Percentiles rank a stretch among this genome's conserved stretches.
Conservation (phyloP, 768 basidiomycete species). For the Pleurotus cornucopiae region DNA sequence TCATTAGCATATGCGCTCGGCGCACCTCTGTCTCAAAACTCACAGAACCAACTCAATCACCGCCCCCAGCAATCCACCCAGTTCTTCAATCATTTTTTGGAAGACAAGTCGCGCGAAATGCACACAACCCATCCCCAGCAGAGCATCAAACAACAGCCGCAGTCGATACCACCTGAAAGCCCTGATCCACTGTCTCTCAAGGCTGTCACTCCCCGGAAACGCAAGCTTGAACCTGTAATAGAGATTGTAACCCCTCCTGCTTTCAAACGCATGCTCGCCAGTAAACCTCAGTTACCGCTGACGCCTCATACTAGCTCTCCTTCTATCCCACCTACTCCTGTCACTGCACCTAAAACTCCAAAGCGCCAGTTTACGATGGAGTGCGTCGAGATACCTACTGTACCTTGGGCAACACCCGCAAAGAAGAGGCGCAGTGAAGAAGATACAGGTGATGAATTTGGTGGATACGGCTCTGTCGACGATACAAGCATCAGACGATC, state of each 20-base stretch:
- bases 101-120: constrained; percentile 47
- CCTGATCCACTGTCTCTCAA: constrained; percentile 53
- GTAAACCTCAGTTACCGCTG: constrained; percentile 23
- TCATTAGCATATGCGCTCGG: constrained; percentile 76
- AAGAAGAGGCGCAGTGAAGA: constrained; percentile 15
- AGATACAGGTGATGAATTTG: constrained; percentile 39
- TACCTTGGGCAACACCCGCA: constrained; percentile 39
- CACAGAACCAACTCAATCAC: constrained; percentile 25
- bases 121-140: constrained; percentile 20
- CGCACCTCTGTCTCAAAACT: constrained; percentile 25
- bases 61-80: constrained; percentile 53
- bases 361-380: constrained; percentile 35
- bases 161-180: constrained; percentile 32
- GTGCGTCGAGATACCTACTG: constrained; percentile 43
- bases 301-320: constrained; percentile 16
- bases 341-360: constrained; percentile 24
- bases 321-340: constrained; percentile 14
- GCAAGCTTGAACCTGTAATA: constrained; percentile 42
- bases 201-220: constrained; percentile 60
- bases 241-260: constrained; percentile 60
- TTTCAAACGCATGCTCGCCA: constrained; percentile 45
- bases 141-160: constrained; percentile 15
- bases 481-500: constrained; percentile 26
- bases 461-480: constrained; percentile 56
- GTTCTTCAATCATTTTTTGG: constrained; percentile 68